These are phyloP conservation scores for Mycena albidolilacea DNA, from an alignment of 768 basidiomycete species.

Conservation along the genomic window DNA sequence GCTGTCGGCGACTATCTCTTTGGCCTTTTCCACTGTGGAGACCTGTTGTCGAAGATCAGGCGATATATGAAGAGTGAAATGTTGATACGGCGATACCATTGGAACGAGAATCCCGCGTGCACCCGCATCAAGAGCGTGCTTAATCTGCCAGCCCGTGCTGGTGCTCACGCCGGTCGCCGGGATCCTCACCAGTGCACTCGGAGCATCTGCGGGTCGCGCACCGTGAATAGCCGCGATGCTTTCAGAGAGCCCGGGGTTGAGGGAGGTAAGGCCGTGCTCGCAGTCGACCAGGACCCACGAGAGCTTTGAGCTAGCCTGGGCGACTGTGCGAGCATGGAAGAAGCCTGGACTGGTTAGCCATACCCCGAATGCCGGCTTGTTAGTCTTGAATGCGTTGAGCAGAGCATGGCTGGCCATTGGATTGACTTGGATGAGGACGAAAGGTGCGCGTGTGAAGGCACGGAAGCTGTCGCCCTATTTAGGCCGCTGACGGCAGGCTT, in stretches of 20 bases:
- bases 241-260: slow-evolving; percentile 71
- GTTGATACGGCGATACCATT: slow-evolving; percentile 60
- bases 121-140: slow-evolving; percentile 78
- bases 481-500: too few species aligned
- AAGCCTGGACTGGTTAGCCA: slow-evolving; percentile 76
- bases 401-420: slow-evolving; percentile 68
- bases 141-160: slow-evolving; percentile 79
- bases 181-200: slow-evolving; percentile 72
- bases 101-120: slow-evolving; percentile 77
- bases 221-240: slow-evolving; percentile 68
- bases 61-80: background rate
- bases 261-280: slow-evolving; percentile 74
- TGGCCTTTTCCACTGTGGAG: slow-evolving; percentile 70
- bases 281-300: slow-evolving; percentile 80
- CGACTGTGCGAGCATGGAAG: slow-evolving; percentile 71
- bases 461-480: too few species aligned
- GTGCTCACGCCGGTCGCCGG: slow-evolving; percentile 73
- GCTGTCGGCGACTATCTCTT: slow-evolving; percentile 68
- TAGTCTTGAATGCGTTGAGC: slow-evolving; percentile 64
- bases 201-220: slow-evolving; percentile 57
- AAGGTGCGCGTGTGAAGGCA: too few species aligned
- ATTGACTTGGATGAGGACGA: background rate
- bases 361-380: slow-evolving; percentile 75
- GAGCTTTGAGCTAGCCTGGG: slow-evolving; percentile 67
- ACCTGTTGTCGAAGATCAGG: slow-evolving; percentile 55